Evolutionary conservation across 1,284 basidiomycete genomes (phyloP), one percentile per base, ranked within the genome.

Genomic region (Grifola frondosa): DNA sequence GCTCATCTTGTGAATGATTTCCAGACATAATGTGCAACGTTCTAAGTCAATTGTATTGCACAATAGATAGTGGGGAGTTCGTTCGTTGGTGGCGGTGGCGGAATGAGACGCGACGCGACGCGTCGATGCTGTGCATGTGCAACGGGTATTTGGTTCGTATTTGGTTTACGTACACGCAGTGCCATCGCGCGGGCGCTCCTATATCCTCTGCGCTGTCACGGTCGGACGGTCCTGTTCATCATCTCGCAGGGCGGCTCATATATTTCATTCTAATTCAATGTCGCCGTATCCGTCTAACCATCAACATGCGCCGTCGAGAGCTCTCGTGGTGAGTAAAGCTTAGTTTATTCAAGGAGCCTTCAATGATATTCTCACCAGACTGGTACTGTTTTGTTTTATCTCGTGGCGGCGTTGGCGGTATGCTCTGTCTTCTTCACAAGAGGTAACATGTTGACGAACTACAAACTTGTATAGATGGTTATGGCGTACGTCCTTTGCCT

Each of bases 321-420:
- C 50, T 28, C 38, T 57, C 26, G 55, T 57, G 37, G 55, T 57
- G 35, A 49, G 55, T 46, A 28, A 11, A 28, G 10, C 29, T 30
- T 16, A 6, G 21, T 33, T 8, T 17, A 25, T 25, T 41, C 25
- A 11, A 30, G 35, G 17, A 21, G 17, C 29, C 30, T 23, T 31
- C 20, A 26, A 33, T 38, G 13, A 39, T 5, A n/a, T 3, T 4
- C 7, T 19, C 17, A 33, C 17, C 34, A 87, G 84, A 72, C 63
- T 30, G 81, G 75, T 25, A 86, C 86, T 5, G 84, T 88, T 8
- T 61, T 73, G 21, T 91, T 91, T 66, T 91, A 91, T 59, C 74
- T 91, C 33, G 77, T 89, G n/a, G 87, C 88, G 42, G 88, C 88
- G 17, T 66, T 91, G 38, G 75, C 87, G 58, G 88, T 91, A 67